Base-by-base conservation (phyloP, 345 rosid species). In the Pistacia integerrima region DNA sequence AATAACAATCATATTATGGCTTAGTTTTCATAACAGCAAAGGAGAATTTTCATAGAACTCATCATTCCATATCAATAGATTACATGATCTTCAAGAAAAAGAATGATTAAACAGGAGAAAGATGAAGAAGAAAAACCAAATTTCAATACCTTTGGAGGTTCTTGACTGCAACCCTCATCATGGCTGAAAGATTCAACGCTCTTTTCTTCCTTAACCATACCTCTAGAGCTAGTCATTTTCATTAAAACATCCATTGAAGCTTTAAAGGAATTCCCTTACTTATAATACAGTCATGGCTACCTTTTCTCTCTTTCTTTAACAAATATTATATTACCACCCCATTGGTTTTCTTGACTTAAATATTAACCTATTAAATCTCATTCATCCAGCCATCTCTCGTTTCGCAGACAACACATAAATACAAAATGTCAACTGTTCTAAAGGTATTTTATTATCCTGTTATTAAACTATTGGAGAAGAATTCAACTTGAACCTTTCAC, bases 401-500 rank as follows among this genome's bases (percentile, higher is more conserved):
- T 74, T 54, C 78, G 74, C 76, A 30, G 33, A 30, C 33, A 30
- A 30, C 33, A 30, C 33, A 69, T 73, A 30, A 59, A 76, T 35
- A 30, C 9, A 88, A 58, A 91, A 84, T 84, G 95, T 91, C 91
- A 89, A 91, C 91, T 80, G 84, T 46, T 78, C 71, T 67, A 64
- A 55, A 12, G 69, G 18, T 70, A 61, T 77, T 79, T 52, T 58
- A 75, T 71, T 61, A 52, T 20, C 18, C 58, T 49, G 36, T 17
- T 54, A 58, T 33, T 48, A 38, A 52, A 36, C 1, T 63, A 35
- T 30, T 57, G 22, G 9, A 33, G 73, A 64, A 78, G 70, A 76
- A 79, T 79, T 83, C 84, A 81, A 75, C 81, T 81, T 85, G 81
- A 85, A 78, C 69, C 18, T 56, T 77, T 74, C 75, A 65, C 77